These are phyloP conservation scores for Chrysanthemum seticuspe DNA, from an alignment of 129 eudicot species.

Conservation along the genomic window DNA sequence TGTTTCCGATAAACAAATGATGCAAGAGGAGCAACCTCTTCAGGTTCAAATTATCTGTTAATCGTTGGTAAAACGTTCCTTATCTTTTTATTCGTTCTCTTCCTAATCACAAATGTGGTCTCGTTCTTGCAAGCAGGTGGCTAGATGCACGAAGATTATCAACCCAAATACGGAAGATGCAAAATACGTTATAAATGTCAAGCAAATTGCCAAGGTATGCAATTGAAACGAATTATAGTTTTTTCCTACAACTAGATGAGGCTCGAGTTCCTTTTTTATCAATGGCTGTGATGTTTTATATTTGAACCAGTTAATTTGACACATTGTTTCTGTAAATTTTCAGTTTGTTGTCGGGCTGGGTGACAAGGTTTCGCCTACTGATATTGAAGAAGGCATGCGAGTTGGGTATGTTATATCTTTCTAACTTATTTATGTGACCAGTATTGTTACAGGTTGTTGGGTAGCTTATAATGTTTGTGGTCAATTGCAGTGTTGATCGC, in stretches of 20 bases:
- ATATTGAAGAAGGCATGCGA: slow-evolving; percentile 99
- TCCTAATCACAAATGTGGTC: neutral
- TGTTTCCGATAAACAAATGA: slow-evolving; percentile 98
- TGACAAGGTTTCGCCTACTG: slow-evolving; percentile 97
- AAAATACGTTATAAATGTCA: slow-evolving; percentile 90
- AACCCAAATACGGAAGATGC: slow-evolving; percentile 98
- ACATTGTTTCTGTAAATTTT: slow-evolving; percentile 9
- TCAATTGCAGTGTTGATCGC: slow-evolving; percentile 76
- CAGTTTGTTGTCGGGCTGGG: slow-evolving; percentile 99
- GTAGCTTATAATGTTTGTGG: neutral
- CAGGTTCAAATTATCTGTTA: slow-evolving; percentile 50
- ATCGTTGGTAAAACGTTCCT: neutral
- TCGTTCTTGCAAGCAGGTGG: slow-evolving; percentile 57
- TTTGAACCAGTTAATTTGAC: slow-evolving; percentile 25
- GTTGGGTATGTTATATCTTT: slow-evolving; percentile 63
- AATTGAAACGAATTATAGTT: neutral
- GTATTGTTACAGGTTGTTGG: neutral
- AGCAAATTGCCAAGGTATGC: slow-evolving; percentile 93
- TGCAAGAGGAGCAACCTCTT: slow-evolving; percentile 98
- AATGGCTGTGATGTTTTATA: neutral
- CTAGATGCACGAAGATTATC: slow-evolving; percentile 93
- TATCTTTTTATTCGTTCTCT: neutral
- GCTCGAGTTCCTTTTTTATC: neutral
- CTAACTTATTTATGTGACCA: too few relatives aligned
- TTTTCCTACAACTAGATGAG: neutral